These are phyloP conservation scores for Rhynchosporium secalis DNA, from an alignment of 2,329 filamentous ascomycete genomes.

Conservation along the genomic window DNA sequence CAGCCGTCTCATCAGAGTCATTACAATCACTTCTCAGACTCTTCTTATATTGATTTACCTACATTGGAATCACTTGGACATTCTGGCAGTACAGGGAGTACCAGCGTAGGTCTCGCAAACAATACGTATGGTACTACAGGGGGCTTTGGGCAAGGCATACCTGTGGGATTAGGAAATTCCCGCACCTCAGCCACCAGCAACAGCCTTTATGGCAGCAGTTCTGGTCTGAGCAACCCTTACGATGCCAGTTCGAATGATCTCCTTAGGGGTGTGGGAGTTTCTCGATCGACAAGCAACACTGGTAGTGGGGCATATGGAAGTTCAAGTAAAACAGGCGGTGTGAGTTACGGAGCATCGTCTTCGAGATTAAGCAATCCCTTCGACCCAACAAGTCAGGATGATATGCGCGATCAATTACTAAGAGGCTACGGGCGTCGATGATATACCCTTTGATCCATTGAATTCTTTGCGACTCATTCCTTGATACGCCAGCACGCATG, in stretches of 20 bases:
- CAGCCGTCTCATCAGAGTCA: slow-evolving; percentile 36
- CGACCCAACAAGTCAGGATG: slow-evolving; percentile 30
- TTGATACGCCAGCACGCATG: neutral
- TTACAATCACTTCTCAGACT: slow-evolving; percentile 36
- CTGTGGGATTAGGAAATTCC: slow-evolving; percentile 27
- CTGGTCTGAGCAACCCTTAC: slow-evolving; percentile 28
- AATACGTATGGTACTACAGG: slow-evolving; percentile 17
- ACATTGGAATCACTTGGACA: slow-evolving; percentile 37
- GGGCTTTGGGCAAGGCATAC: slow-evolving; percentile 27
- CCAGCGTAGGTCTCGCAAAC: slow-evolving; percentile 24
- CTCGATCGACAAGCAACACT: slow-evolving; percentile 18
- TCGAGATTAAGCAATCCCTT: slow-evolving; percentile 24
- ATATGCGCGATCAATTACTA: slow-evolving; percentile 33
- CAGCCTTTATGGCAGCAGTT: slow-evolving; percentile 30
- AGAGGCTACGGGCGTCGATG: slow-evolving; percentile 32
- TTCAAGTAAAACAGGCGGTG: neutral
- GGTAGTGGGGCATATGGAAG: slow-evolving; percentile 20
- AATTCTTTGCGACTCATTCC: slow-evolving; percentile 13
- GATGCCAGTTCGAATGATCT: slow-evolving; percentile 29
- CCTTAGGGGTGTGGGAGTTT: slow-evolving; percentile 24
- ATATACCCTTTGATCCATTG: slow-evolving; percentile 6
- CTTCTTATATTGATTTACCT: slow-evolving; percentile 37
- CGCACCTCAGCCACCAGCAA: slow-evolving; percentile 29
- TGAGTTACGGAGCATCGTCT: slow-evolving; percentile 5
- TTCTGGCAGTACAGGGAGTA: slow-evolving; percentile 24